Evolutionary conservation across 2,329 filamentous ascomycete species (phyloP).

Genomic region (Paraphoma chrysanthemicola): DNA sequence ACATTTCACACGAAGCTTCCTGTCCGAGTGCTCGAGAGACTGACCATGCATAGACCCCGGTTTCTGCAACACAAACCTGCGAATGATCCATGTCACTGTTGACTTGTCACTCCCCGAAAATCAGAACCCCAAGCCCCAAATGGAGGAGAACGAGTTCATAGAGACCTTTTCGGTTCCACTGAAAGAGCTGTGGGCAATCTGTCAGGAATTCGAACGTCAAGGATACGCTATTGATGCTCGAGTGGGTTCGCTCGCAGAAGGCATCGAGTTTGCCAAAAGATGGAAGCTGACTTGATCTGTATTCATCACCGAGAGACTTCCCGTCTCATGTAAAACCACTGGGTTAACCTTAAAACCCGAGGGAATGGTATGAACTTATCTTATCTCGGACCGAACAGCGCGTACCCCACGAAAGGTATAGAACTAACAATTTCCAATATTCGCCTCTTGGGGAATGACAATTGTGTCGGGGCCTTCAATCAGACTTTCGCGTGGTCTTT

Average conservation of each 20-base stretch:
- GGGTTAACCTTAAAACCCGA: too few species aligned
- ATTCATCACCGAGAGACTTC: neutral
- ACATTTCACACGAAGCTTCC: too few species aligned
- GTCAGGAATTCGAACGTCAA: slow-evolving; percentile 69
- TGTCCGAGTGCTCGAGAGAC: too few species aligned
- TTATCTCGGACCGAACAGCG: too few species aligned
- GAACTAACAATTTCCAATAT: too few species aligned
- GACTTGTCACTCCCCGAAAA: slow-evolving; percentile 75
- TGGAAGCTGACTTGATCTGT: slow-evolving; percentile 39
- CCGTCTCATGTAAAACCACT: too few species aligned
- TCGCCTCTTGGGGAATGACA: too few species aligned
- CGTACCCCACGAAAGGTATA: too few species aligned
- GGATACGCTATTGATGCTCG: slow-evolving; percentile 82
- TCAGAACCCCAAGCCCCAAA: slow-evolving; percentile 68
- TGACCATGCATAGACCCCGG: slow-evolving; percentile 42
- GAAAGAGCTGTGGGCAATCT: slow-evolving; percentile 68
- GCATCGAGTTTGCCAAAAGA: slow-evolving; percentile 73
- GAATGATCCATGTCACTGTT: slow-evolving; percentile 75
- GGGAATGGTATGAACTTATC: too few species aligned
- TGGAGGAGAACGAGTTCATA: slow-evolving; percentile 84
- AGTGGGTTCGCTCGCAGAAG: slow-evolving; percentile 79
- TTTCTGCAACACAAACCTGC: slow-evolving; percentile 53
- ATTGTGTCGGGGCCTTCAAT: too few species aligned
- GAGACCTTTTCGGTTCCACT: slow-evolving; percentile 77
- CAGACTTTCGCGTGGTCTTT: too few species aligned